Base-by-base conservation (phyloP, 495 filamentous ascomycete genomes). In the Aspergillus campestris region DNA sequence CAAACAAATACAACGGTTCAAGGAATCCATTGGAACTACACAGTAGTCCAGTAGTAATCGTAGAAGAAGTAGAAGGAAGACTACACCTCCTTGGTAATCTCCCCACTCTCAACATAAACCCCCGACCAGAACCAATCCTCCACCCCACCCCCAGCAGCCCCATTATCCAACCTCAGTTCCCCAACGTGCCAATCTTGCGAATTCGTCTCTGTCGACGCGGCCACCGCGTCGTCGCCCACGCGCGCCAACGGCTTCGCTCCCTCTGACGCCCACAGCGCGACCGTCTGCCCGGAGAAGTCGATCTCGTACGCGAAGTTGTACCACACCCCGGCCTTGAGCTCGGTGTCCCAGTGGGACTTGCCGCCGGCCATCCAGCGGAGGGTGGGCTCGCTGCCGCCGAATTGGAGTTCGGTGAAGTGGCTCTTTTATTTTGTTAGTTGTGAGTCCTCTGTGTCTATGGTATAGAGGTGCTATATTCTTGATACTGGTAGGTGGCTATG, bases 331-430 rank as follows among this genome's bases (percentile, higher is more conserved):
- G 82, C 61, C 49, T 62, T 65, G 53, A 74, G 74, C 38, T 65
- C 57, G 0, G 67, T 67, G 38, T 66, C 73, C 77, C 71, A 83
- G 40, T 79, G 66, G 24, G 62, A 69, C 48, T 55, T 59, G 30
- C 79, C 73, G 34, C 65, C 62, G 8, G 75, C 73, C 45, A 71
- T 67, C 77, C 75, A 82, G 31, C 71, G 65, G 9, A 80, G 68
- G 18, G 65, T 64, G 44, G 65, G 64, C 41, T 84, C 78, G 40
- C 27, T 72, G 44, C 73, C 76, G 44, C 83, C 84, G 49, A 78
- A 79, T 67, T 87, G 86, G 58, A 88, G 62, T 67, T 86, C 83
- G 44, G 83, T 86, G 62, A 86, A 87, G 67, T 86, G 82, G 59
- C 71, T 78, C 69, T 86, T 74, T 31, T 7, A 27, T 29, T 11